phyloP scores from a whole-genome alignment of 1,284 basidiomycete species.

The Marasmius fiardii region DNA sequence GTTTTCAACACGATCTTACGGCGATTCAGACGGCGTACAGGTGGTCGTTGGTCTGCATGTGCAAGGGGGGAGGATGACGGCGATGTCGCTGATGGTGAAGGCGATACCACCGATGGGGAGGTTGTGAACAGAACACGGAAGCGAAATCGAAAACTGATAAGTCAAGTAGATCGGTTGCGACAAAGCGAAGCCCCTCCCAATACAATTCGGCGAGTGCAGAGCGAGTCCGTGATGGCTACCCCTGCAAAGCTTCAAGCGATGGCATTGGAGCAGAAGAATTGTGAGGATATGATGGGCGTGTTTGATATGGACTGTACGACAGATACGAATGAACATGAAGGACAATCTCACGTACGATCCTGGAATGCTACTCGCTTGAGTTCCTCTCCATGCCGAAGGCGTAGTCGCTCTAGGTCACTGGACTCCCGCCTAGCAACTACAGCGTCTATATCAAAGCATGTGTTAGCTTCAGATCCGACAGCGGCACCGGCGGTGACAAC shows the following conservation, averaged over 20 bases:
- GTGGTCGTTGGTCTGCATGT: slow-evolving; percentile 41
- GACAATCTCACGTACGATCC: not conserved
- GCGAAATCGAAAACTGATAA: slow-evolving; percentile 30
- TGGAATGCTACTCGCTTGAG: slow-evolving; percentile 19
- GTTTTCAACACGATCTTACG: slow-evolving; percentile 86
- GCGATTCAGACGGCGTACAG: slow-evolving; percentile 55
- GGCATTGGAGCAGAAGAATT: slow-evolving; percentile 23
- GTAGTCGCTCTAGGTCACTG: slow-evolving; percentile 57
- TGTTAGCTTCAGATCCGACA: slow-evolving; percentile 24
- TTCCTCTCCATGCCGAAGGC: slow-evolving; percentile 37
- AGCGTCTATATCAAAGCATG: slow-evolving; percentile 8
- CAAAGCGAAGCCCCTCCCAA: slow-evolving; percentile 26
- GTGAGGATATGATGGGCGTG: slow-evolving; percentile 29
- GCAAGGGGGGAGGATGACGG: slow-evolving; percentile 50
- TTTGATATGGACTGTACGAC: slow-evolving; percentile 45
- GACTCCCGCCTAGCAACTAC: slow-evolving; percentile 24
- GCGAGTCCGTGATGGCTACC: slow-evolving; percentile 47
- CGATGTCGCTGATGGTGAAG: slow-evolving; percentile 30
- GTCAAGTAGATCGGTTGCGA: slow-evolving; percentile 36
- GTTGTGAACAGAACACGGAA: slow-evolving; percentile 23
- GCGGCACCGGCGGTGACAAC: slow-evolving; percentile 21
- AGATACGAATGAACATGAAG: not conserved
- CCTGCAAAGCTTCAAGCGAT: slow-evolving; percentile 30
- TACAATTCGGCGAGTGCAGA: slow-evolving; percentile 57
- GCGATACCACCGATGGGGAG: slow-evolving; percentile 20